Conservation (phyloP, 192 early-diverging fungal genomes). For the Linnemannia schmuckeri region DNA sequence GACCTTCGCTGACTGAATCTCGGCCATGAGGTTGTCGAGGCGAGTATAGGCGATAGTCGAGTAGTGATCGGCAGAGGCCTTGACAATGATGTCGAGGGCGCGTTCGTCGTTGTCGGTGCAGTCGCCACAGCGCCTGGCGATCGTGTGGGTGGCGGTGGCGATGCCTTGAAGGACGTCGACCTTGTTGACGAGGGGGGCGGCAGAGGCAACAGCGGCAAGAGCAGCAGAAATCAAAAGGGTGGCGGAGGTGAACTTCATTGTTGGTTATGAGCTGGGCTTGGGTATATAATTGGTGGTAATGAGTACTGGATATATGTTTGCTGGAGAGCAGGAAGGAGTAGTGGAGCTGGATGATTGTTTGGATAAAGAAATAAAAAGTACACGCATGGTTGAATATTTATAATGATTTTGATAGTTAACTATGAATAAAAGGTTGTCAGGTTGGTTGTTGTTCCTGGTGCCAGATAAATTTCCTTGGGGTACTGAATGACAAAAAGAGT, state of each 20-base stretch:
- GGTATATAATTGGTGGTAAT: not conserved
- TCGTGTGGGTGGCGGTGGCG: not conserved
- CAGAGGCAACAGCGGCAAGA: constrained; percentile 20
- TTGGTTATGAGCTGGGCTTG: constrained; percentile 2
- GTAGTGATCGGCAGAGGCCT: constrained; percentile 40
- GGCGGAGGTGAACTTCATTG: constrained; percentile 27
- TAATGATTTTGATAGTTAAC: not conserved
- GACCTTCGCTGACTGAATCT: constrained; percentile 29
- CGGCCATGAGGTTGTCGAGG: constrained; percentile 34
- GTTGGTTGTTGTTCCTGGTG: not conserved
- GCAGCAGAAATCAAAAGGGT: constrained; percentile 27
- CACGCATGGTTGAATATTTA: not conserved
- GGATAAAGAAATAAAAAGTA: not conserved
- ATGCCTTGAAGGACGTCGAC: not conserved
- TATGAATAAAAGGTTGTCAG: not conserved
- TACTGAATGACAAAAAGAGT: not conserved
- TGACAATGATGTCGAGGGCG: constrained; percentile 29
- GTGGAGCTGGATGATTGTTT: not conserved
- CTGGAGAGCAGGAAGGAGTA: not conserved
- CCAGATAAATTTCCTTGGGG: not conserved
- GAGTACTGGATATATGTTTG: not conserved
- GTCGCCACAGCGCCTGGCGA: constrained; percentile 14
- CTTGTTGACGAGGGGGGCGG: not conserved
- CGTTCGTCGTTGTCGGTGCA: constrained; percentile 15
- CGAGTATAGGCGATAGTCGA: constrained; percentile 20